These are phyloP conservation scores for Phylloporus rhodoxanthus DNA, from an alignment of 768 basidiomycete genomes.

Conservation along the genomic window DNA sequence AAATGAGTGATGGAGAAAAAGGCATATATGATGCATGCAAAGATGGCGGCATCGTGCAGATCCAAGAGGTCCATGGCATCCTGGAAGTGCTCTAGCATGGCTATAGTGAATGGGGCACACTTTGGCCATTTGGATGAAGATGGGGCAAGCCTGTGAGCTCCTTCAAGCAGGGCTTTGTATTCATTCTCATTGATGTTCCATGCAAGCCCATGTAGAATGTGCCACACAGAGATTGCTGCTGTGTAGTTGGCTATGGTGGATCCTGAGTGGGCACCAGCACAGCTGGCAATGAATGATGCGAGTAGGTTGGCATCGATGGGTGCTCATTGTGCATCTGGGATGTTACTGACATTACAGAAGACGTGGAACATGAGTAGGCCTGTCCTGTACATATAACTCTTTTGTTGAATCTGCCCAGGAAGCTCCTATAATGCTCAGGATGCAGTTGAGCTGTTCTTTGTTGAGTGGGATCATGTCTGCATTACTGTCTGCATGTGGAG, in stretches of 20 bases:
- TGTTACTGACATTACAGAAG: constrained; percentile 32
- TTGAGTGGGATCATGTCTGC: no score
- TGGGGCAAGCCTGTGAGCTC: background rate
- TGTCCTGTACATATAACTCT: no score
- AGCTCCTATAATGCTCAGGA: no score
- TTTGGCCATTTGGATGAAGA: constrained; percentile 15
- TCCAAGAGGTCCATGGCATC: constrained; percentile 18
- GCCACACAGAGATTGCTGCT: constrained; percentile 40
- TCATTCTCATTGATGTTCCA: background rate
- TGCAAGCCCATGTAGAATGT: constrained; percentile 25
- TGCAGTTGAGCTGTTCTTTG: no score
- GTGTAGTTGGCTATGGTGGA: constrained; percentile 36
- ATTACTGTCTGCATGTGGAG: no score
- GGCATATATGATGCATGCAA: constrained; percentile 32
- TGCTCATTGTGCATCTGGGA: constrained; percentile 30
- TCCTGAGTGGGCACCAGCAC: constrained; percentile 8
- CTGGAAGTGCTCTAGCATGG: background rate
- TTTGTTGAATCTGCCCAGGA: no score
- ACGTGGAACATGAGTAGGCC: constrained; percentile 37
- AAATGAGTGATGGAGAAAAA: constrained; percentile 33
- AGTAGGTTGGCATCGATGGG: constrained; percentile 27
- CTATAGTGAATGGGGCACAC: constrained; percentile 27
- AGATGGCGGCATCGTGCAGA: constrained; percentile 33
- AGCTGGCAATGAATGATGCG: background rate
- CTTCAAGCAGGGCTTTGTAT: no score